A percentile compares a stretch with the other conserved stretches of the same genome.
Conservation (phyloP, 768 basidiomycete species). For the Tephrocybe rancida region DNA sequence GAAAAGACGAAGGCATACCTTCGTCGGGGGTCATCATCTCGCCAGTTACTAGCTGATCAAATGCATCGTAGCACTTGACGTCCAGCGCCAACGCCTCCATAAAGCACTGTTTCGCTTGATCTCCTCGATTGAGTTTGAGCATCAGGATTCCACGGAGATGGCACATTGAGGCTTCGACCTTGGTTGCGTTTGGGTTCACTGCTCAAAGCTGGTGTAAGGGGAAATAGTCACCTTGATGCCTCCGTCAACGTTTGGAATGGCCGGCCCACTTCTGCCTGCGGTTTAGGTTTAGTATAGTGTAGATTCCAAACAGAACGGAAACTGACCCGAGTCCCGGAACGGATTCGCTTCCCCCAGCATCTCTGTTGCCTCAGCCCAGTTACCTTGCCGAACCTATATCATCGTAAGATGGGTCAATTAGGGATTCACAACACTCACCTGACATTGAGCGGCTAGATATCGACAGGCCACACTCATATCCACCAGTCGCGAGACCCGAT, state of each 20-base stretch:
- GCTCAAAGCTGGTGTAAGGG: conserved; percentile 10
- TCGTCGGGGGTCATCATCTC: conserved; percentile 97
- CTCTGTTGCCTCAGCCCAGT: conserved; percentile 90
- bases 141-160: conserved; percentile 91
- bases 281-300: not conserved
- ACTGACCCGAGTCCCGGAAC: conserved; percentile 68
- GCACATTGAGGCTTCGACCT: conserved; percentile 97
- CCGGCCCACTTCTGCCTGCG: conserved; percentile 63
- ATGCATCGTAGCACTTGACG: conserved; percentile 96
- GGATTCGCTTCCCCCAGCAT: conserved; percentile 94
- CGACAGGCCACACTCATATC: conserved; percentile 96
- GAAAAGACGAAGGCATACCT: conserved; percentile 49
- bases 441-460: conserved; percentile 95
- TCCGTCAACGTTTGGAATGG: conserved; percentile 83
- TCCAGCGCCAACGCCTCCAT: conserved; percentile 95
- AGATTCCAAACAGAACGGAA: not conserved
- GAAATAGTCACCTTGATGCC: conserved; percentile 79
- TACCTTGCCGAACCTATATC: conserved; percentile 76
- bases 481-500: conserved; percentile 74
- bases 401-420: conserved; percentile 12
- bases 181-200: conserved; percentile 4
- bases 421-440: conserved; percentile 46
- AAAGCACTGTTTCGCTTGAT: conserved; percentile 92
- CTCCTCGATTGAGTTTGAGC: conserved; percentile 89
- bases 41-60: conserved; percentile 85